phyloP scores from a whole-genome alignment of 169 alveolate species.

The Babesia caballi region DNA sequence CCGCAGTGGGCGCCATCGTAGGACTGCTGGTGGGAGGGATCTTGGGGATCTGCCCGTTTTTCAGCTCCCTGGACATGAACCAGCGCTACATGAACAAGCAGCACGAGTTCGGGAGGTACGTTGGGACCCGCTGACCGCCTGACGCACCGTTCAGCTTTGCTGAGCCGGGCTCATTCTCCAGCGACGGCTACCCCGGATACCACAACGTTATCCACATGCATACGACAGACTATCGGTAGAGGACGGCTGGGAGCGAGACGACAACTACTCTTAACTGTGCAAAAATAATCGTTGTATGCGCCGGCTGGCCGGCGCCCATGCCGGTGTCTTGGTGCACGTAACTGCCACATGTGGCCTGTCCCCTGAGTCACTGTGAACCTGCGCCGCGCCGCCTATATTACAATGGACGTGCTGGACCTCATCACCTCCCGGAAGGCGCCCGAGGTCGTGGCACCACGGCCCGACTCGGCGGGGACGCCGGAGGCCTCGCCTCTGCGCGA shows the following conservation, averaged over 20 bases:
- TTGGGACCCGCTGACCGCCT: neutral
- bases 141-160: constrained; percentile 9
- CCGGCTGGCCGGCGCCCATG: neutral
- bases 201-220: neutral
- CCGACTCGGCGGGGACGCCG: neutral
- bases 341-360: neutral
- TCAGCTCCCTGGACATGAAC: constrained; percentile 36
- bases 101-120: constrained; percentile 36
- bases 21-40: constrained; percentile 32
- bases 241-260: neutral
- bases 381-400: neutral
- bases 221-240: neutral
- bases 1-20: constrained; percentile 37
- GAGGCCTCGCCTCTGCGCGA: neutral
- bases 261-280: neutral
- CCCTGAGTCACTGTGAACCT: neutral
- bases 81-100: constrained; percentile 49
- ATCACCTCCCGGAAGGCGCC: constrained; percentile 4
- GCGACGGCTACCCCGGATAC: constrained; percentile 22
- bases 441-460: no score
- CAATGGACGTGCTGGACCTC: constrained; percentile 20
- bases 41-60: constrained; percentile 50
- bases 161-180: constrained; percentile 29
- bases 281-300: neutral
- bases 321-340: neutral